A percentile compares a stretch with the other conserved stretches of the same genome.
Evolutionary conservation across 2,329 filamentous ascomycete genomes (phyloP).

Genomic region (Scleromitrula shiraiana): DNA sequence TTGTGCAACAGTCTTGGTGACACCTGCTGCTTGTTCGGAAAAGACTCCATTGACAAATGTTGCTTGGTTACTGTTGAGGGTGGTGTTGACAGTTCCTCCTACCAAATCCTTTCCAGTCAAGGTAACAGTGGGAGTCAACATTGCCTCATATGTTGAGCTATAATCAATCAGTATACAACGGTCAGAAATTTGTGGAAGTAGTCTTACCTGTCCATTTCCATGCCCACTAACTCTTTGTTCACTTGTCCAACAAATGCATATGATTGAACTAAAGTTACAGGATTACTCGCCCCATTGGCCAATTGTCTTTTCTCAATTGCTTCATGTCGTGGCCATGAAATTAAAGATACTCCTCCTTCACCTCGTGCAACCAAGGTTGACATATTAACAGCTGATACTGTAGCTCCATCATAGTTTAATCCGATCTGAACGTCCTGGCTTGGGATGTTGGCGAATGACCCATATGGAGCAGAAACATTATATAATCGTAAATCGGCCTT

Average conservation of each 20-base stretch:
- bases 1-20: constrained; percentile 23
- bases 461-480: constrained; percentile 53
- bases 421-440: constrained; percentile 46
- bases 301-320: constrained; percentile 16
- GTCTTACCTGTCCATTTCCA: constrained; percentile 53
- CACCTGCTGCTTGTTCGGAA: constrained; percentile 34
- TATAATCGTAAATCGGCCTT: constrained; percentile 71
- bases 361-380: constrained; percentile 18
- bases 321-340: constrained; percentile 20
- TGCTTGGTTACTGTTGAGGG: constrained; percentile 61
- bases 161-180: constrained; percentile 34
- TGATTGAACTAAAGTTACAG: constrained; percentile 45
- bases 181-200: neutral
- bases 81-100: constrained; percentile 49
- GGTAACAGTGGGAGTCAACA: constrained; percentile 61
- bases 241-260: constrained; percentile 65
- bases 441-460: constrained; percentile 43
- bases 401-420: constrained; percentile 47
- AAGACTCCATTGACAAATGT: constrained; percentile 66
- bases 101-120: constrained; percentile 49
- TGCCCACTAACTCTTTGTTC: constrained; percentile 45
- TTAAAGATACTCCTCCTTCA: constrained; percentile 17
- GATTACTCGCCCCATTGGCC: neutral
- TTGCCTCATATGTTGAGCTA: constrained; percentile 41
- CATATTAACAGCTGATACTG: constrained; percentile 37